phyloP scores from a whole-genome alignment of 202 grass and related monocot genomes.

The Saccharum hybrid region DNA sequence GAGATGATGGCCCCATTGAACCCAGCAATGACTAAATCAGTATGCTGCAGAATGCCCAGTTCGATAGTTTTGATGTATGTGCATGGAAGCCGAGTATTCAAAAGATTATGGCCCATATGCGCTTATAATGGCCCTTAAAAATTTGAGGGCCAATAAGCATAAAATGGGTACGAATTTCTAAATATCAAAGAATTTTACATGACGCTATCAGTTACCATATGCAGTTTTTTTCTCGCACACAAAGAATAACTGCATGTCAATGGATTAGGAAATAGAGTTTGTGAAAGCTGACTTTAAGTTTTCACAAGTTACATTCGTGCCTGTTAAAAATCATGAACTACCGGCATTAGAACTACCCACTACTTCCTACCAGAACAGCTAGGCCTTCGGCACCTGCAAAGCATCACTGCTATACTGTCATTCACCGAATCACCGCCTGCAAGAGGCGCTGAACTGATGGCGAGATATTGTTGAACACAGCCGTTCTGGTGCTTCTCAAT shows the following conservation, averaged over 20 bases:
- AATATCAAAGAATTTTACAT: background rate
- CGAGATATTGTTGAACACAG: background rate
- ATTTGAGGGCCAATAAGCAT: background rate
- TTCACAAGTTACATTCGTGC: background rate
- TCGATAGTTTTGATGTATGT: background rate
- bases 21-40: constrained; percentile 38
- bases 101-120: constrained; percentile 15
- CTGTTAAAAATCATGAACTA: background rate
- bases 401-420: background rate
- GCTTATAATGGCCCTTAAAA: background rate
- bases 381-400: background rate
- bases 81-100: background rate
- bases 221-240: background rate
- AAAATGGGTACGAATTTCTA: background rate
- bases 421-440: background rate
- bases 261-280: background rate
- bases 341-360: background rate
- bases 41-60: background rate
- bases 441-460: background rate
- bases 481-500: background rate
- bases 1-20: background rate
- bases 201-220: background rate
- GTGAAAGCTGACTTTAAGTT: background rate
- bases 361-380: background rate
- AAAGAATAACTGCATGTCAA: background rate